These are phyloP conservation scores for Geosmithia flava DNA, from an alignment of 2,329 filamentous ascomycete genomes.

Conservation along the genomic window DNA sequence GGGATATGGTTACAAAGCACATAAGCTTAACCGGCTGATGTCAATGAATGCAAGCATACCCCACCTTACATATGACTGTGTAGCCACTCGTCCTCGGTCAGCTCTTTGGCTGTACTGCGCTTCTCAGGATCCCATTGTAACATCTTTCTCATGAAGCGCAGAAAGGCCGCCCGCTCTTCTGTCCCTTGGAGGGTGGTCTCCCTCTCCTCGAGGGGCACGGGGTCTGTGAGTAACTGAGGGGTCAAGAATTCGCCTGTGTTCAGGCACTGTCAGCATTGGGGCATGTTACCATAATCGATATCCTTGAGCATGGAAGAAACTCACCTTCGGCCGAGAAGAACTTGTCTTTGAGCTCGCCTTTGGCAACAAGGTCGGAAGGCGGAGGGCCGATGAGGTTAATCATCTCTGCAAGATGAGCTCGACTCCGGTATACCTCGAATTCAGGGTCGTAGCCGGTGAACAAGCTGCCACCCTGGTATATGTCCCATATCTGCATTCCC, in stretches of 20 bases:
- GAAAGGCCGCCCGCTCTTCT: slow-evolving; percentile 13
- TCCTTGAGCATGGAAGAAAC: background rate
- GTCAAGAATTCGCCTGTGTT: background rate
- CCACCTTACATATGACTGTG: slow-evolving; percentile 1
- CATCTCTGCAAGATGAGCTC: slow-evolving; percentile 35
- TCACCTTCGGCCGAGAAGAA: slow-evolving; percentile 25
- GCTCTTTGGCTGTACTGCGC: slow-evolving; percentile 13
- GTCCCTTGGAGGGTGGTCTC: slow-evolving; percentile 17
- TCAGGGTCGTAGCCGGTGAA: slow-evolving; percentile 28
- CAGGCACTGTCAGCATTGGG: too few species aligned
- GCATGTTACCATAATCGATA: background rate
- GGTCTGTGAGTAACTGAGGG: background rate
- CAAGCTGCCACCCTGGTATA: slow-evolving; percentile 31
- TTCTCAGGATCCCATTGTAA: slow-evolving; percentile 20
- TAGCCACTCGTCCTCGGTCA: slow-evolving; percentile 18
- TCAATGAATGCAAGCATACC: too few species aligned
- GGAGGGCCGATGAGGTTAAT: slow-evolving; percentile 30
- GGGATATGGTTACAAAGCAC: too few species aligned
- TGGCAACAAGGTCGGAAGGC: slow-evolving; percentile 18
- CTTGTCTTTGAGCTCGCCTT: slow-evolving; percentile 14
- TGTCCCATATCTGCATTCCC: slow-evolving; percentile 26
- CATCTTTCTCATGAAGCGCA: slow-evolving; percentile 22
- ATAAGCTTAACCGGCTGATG: too few species aligned
- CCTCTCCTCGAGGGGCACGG: background rate
- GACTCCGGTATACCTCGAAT: slow-evolving; percentile 22